Evolutionary conservation across 345 rosid genomes (phyloP).

Genomic region (Euphorbia peplus): DNA sequence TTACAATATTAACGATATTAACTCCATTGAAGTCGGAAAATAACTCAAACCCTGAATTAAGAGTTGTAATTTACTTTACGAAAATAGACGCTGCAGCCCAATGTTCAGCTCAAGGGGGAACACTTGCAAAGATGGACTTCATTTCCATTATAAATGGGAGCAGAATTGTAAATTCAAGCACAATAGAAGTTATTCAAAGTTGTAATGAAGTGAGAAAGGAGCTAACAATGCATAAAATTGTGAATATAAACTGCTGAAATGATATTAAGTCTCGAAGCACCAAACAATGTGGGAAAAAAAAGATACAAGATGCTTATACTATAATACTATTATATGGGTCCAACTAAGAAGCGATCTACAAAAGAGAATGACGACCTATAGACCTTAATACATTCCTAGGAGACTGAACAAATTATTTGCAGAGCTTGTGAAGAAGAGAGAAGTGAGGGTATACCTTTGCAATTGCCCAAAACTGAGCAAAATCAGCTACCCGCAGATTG

Average conservation of each 20-base stretch:
- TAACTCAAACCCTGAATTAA: neutral
- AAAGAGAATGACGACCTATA: slow-evolving; percentile 29
- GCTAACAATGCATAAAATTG: neutral
- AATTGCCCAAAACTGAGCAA: slow-evolving; percentile 99
- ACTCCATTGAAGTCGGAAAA: slow-evolving; percentile 2
- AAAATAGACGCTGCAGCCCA: neutral
- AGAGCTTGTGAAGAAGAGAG: slow-evolving; percentile 47
- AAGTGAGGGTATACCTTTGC: slow-evolving; percentile 95
- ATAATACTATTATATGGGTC: slow-evolving; percentile 10
- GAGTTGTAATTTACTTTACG: too few species aligned
- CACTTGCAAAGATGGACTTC: neutral
- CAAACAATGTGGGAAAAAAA: slow-evolving; percentile 8
- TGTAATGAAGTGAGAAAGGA: neutral
- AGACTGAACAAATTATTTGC: slow-evolving; percentile 34
- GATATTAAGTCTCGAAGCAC: neutral
- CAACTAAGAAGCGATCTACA: slow-evolving; percentile 23
- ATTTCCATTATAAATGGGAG: slow-evolving; percentile 4
- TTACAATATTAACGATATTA: neutral
- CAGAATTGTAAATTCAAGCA: neutral
- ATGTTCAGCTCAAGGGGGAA: neutral
- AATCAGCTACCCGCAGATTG: slow-evolving; percentile 99
- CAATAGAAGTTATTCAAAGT: neutral
- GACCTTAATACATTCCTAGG: slow-evolving; percentile 38
- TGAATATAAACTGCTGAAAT: slow-evolving; percentile 2
- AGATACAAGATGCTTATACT: slow-evolving; percentile 3